Conservation (phyloP, 2,329 filamentous ascomycete genomes). For the Aspergillus spinulosporus region DNA sequence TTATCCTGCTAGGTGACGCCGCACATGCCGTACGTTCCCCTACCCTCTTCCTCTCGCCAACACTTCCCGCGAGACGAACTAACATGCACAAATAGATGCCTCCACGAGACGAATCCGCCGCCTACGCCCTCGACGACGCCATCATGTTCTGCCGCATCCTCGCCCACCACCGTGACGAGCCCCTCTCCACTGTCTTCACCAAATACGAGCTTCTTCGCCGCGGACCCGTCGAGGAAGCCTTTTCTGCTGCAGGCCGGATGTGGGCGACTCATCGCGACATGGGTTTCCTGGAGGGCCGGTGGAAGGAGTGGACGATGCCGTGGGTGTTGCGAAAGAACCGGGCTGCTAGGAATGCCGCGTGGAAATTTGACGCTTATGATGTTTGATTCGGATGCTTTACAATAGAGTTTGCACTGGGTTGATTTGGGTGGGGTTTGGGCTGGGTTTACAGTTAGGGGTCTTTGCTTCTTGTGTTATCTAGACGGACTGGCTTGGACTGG, state of each 20-base stretch:
- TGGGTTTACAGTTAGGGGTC: neutral
- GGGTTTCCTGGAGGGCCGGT: conserved; percentile 15
- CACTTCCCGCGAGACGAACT: neutral
- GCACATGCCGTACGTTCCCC: conserved; percentile 41
- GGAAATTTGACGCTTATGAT: conserved; percentile 16
- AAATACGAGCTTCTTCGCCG: conserved; percentile 37
- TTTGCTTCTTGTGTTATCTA: neutral
- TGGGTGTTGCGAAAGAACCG: conserved; percentile 8
- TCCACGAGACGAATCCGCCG: conserved; percentile 44
- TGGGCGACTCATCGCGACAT: conserved; percentile 19
- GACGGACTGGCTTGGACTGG: neutral
- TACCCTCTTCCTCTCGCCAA: neutral
- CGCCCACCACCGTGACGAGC: conserved; percentile 26
- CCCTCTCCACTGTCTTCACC: conserved; percentile 29
- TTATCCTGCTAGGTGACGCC: conserved; percentile 46
- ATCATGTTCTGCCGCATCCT: conserved; percentile 41
- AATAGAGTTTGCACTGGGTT: neutral
- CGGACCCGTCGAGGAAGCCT: conserved; percentile 37
- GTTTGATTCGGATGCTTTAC: neutral
- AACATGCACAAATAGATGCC: conserved; percentile 36
- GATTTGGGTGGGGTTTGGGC: neutral
- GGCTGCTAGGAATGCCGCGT: conserved; percentile 5
- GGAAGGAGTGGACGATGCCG: conserved; percentile 18
- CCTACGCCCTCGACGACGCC: conserved; percentile 44
- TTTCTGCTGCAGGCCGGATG: conserved; percentile 24